Percentiles rank a stretch among this genome's conserved stretches.
Evolutionary conservation across 2,329 filamentous ascomycete genomes (phyloP).

Genomic region (Alternaria gaisen): DNA sequence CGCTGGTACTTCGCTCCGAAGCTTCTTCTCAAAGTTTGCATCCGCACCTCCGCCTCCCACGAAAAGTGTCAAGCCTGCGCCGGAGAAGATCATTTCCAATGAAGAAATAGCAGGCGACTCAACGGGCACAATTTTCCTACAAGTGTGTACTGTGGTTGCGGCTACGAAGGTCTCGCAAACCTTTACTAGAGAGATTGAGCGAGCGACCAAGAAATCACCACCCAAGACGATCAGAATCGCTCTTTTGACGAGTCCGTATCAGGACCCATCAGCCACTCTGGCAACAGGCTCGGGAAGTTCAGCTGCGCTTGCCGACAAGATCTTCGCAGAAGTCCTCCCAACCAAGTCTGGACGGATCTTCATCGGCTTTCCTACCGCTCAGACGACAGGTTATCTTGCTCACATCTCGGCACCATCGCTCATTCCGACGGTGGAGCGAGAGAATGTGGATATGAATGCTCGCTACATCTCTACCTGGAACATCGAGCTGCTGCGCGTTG

Average conservation of each 20-base stretch:
- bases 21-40: constrained; percentile 53
- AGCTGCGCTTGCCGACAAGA: constrained; percentile 70
- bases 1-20: constrained; percentile 48
- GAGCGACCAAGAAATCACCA: constrained; percentile 96
- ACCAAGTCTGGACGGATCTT: constrained; percentile 91
- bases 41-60: constrained; percentile 28
- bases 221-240: constrained; percentile 87
- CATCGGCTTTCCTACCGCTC: constrained; percentile 96
- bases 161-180: constrained; percentile 75
- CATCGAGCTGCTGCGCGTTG: constrained; percentile 86
- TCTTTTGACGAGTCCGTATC: constrained; percentile 89
- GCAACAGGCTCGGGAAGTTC: constrained; percentile 59
- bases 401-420: constrained; percentile 96
- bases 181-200: constrained; percentile 86
- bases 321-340: constrained; percentile 90
- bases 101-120: constrained; percentile 77
- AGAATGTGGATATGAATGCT: constrained; percentile 96
- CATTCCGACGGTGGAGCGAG: constrained; percentile 95
- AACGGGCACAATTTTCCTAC: constrained; percentile 84
- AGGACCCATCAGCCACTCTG: constrained; percentile 75
- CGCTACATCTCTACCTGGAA: constrained; percentile 97
- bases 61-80: constrained; percentile 30
- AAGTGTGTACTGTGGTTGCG: constrained; percentile 85
- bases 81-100: constrained; percentile 24
- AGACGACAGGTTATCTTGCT: constrained; percentile 92